A percentile compares a stretch with the other conserved stretches of the same genome.
Conservation (phyloP, 75 land plant species). For the Sequoiadendron giganteum region DNA sequence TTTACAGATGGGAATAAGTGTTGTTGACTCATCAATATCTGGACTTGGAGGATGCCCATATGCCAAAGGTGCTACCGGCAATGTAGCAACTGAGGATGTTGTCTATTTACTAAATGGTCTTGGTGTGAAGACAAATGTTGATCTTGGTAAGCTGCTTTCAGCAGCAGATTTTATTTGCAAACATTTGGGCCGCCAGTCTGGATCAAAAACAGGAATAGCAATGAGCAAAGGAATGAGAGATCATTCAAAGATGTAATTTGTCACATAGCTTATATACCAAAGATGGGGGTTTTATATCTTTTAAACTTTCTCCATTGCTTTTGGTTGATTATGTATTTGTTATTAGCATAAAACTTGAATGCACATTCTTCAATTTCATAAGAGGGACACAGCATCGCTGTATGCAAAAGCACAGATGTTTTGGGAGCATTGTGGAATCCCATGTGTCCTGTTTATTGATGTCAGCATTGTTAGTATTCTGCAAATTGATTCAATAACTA, state of each 20-base stretch:
- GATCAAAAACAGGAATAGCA: conserved; percentile 93
- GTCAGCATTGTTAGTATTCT: background rate
- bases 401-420: conserved; percentile 6
- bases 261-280: background rate
- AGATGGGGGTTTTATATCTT: background rate
- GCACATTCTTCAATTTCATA: background rate
- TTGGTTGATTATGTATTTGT: background rate
- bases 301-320: background rate
- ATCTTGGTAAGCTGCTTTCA: conserved; percentile 65
- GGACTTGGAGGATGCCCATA: conserved; percentile 98
- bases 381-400: background rate
- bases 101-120: conserved; percentile 89
- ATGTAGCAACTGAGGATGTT: conserved; percentile 98
- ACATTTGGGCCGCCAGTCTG: conserved; percentile 69
- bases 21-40: conserved; percentile 87
- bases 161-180: conserved; percentile 90
- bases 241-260: conserved; percentile 47
- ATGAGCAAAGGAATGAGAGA: conserved; percentile 44
- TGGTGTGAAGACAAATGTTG: conserved; percentile 80
- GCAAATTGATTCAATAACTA: background rate
- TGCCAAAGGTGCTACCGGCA: conserved; percentile 96
- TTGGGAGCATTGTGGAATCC: background rate
- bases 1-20: conserved; percentile 88
- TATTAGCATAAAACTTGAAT: background rate
- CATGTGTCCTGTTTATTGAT: background rate